A percentile compares a stretch with the other conserved stretches of the same genome.
Evolutionary conservation across 805 yeast species (phyloP).

Genomic region (Metschnikowia similis): DNA sequence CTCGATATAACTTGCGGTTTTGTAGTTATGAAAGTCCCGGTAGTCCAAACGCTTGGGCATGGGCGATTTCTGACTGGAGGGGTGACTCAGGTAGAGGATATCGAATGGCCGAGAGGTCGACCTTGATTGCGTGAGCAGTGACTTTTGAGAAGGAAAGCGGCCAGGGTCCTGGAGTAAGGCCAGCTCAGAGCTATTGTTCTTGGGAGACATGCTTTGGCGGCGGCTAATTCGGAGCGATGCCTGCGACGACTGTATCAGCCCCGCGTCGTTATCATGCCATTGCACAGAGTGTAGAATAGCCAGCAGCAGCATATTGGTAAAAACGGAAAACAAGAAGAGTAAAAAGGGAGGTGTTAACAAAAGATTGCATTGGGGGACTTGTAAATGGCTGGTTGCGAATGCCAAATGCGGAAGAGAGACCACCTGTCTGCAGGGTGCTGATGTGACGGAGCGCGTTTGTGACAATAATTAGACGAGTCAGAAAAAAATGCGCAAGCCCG

Average conservation of each 20-base stretch:
- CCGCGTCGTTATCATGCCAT: slow-evolving; percentile 9
- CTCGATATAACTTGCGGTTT: slow-evolving; percentile 13
- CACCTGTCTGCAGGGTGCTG: neutral
- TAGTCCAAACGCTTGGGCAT: neutral
- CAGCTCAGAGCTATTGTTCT: neutral
- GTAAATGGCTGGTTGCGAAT: slow-evolving; percentile 3
- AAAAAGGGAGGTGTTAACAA: neutral
- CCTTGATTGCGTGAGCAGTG: neutral
- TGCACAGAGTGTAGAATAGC: slow-evolving; percentile 7
- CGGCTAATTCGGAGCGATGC: slow-evolving; percentile 3
- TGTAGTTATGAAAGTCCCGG: slow-evolving; percentile 1
- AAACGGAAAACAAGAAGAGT: neutral
- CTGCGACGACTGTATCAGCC: slow-evolving; percentile 7
- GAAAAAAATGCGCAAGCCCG: slow-evolving; percentile 18
- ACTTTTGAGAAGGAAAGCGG: neutral
- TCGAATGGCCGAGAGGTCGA: slow-evolving; percentile 12
- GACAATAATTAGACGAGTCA: neutral
- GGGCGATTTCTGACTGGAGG: neutral
- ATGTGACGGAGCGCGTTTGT: too few species aligned
- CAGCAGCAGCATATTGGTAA: slow-evolving; percentile 8
- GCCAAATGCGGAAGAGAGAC: neutral
- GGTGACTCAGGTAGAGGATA: slow-evolving; percentile 11
- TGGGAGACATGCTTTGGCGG: neutral
- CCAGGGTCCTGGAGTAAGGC: neutral
- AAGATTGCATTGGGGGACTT: neutral